phyloP scores from a whole-genome alignment of 352 stramenopile species.

The Pythium grandisporangium region DNA sequence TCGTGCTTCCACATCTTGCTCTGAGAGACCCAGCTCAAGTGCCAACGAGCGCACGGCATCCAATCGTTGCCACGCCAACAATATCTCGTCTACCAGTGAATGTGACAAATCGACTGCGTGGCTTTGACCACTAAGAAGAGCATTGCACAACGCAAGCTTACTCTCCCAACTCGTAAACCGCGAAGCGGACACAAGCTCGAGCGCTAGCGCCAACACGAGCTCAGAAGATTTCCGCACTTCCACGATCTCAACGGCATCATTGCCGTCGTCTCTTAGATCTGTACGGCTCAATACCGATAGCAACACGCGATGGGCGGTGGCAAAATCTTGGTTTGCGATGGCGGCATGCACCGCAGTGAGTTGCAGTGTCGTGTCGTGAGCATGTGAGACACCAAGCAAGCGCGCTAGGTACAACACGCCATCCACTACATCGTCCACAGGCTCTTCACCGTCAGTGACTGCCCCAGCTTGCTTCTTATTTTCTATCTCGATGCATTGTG shows the following conservation, averaged over 20 bases:
- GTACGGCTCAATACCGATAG: slow-evolving; percentile 24
- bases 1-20: slow-evolving; percentile 43
- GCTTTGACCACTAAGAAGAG: too few relatives aligned
- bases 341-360: slow-evolving; percentile 62
- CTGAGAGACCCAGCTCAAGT: slow-evolving; percentile 48
- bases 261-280: slow-evolving; percentile 10
- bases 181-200: slow-evolving; percentile 54
- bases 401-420: slow-evolving; percentile 40
- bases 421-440: too few relatives aligned
- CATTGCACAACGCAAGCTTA: too few relatives aligned
- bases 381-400: slow-evolving; percentile 29
- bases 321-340: slow-evolving; percentile 58
- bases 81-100: slow-evolving; percentile 34
- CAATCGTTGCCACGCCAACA: slow-evolving; percentile 36
- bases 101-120: slow-evolving; percentile 26
- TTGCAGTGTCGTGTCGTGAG: slow-evolving; percentile 33
- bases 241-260: neutral
- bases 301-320: slow-evolving; percentile 39
- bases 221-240: slow-evolving; percentile 11
- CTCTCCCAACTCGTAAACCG: slow-evolving; percentile 47
- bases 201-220: slow-evolving; percentile 46
- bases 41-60: slow-evolving; percentile 46
- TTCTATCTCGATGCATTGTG: too few relatives aligned
- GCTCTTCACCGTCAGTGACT: too few relatives aligned
- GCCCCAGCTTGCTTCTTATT: too few relatives aligned